A percentile compares a stretch with the other conserved stretches of the same genome.
Conservation (phyloP, 345 rosid species). For the Brassica cretica region DNA sequence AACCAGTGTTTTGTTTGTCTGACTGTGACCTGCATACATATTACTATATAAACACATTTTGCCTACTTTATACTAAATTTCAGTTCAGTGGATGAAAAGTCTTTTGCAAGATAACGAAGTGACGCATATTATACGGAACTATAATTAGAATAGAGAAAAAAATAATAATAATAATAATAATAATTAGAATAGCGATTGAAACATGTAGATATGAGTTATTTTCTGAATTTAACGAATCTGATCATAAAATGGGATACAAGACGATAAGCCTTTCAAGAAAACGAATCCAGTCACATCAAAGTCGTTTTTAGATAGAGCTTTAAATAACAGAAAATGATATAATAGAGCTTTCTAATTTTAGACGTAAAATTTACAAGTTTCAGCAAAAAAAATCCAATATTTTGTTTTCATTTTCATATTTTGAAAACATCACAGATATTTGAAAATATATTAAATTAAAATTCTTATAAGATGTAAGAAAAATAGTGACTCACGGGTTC, state of each 20-base stretch:
- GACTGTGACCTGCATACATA: constrained; percentile 11
- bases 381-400: not conserved
- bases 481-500: constrained; percentile 1
- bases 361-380: not conserved
- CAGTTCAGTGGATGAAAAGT: constrained; percentile 10
- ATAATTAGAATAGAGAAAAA: constrained; percentile 5
- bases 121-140: constrained; percentile 25
- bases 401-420: not conserved
- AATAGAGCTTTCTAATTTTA: constrained; percentile 30
- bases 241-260: constrained; percentile 12
- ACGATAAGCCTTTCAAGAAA: constrained; percentile 24
- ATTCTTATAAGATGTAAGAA: not conserved
- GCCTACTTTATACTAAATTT: not conserved
- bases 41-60: not conserved
- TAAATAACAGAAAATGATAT: constrained; percentile 18
- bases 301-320: constrained; percentile 23
- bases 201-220: constrained; percentile 11
- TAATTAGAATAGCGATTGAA: constrained; percentile 3
- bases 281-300: constrained; percentile 26
- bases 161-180: not conserved
- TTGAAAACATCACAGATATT: not conserved
- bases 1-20: constrained; percentile 22
- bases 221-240: constrained; percentile 5
- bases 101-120: constrained; percentile 26
- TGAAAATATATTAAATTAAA: not conserved